Percentiles rank a stretch among this genome's conserved stretches.
Evolutionary conservation across 805 yeast species (phyloP).

Genomic region (Candida maris): DNA sequence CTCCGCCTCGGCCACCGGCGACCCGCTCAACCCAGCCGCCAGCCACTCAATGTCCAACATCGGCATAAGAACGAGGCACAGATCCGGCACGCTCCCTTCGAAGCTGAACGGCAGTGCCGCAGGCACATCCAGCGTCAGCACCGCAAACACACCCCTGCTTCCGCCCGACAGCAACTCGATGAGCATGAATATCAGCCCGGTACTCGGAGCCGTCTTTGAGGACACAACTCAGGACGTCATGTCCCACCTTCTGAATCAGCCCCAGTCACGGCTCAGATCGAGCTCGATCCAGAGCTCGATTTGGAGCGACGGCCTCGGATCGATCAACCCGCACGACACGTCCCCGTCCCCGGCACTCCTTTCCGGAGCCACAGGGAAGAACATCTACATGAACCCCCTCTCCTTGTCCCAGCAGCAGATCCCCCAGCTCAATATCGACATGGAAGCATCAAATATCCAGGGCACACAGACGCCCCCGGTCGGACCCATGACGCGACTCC

Average conservation of each 20-base stretch:
- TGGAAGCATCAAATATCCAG: slow-evolving; percentile 18
- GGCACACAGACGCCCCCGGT: slow-evolving; percentile 17
- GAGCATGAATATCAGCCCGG: slow-evolving; percentile 24
- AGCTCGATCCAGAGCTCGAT: slow-evolving; percentile 55
- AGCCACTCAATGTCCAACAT: slow-evolving; percentile 29
- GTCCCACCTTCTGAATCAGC: slow-evolving; percentile 11
- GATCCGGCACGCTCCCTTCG: slow-evolving; percentile 81
- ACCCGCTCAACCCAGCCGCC: slow-evolving; percentile 15
- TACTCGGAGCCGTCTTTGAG: slow-evolving; percentile 24
- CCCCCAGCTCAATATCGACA: slow-evolving; percentile 26
- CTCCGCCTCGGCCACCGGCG: slow-evolving; percentile 11
- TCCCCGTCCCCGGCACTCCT: slow-evolving; percentile 17
- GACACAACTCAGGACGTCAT: slow-evolving; percentile 16
- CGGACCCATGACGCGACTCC: slow-evolving; percentile 31
- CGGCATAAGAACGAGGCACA: slow-evolving; percentile 52
- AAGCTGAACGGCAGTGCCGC: slow-evolving; percentile 36
- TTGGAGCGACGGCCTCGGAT: slow-evolving; percentile 49
- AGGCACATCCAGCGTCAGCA: slow-evolving; percentile 15
- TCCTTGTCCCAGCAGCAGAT: slow-evolving; percentile 19
- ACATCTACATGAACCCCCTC: slow-evolving; percentile 9
- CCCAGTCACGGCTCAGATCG: slow-evolving; percentile 44
- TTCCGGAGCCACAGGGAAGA: slow-evolving; percentile 15
- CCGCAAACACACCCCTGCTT: slow-evolving; percentile 18
- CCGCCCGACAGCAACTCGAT: slow-evolving; percentile 14
- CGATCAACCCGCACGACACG: slow-evolving; percentile 13